Conservation (phyloP, 78 protist species). For the Polysphondylium violaceum region DNA sequence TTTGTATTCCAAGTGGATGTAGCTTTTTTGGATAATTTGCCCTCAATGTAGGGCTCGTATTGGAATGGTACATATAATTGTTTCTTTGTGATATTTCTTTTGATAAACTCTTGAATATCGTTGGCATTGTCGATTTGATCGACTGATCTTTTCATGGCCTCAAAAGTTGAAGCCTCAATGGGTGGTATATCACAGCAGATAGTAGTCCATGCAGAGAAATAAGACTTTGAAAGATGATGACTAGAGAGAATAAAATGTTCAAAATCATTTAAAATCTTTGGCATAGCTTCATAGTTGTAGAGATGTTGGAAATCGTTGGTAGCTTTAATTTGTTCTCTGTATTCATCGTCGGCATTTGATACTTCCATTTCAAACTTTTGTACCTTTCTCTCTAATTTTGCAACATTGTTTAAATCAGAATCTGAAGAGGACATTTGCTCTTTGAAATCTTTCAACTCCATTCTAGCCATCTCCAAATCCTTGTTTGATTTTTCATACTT, state of each 20-base stretch:
- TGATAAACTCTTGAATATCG: slow-evolving; percentile 71
- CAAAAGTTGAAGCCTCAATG: slow-evolving; percentile 11
- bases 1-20: slow-evolving; percentile 28
- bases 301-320: slow-evolving; percentile 71
- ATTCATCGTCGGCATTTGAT: slow-evolving; percentile 32
- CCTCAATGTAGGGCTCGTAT: slow-evolving; percentile 71
- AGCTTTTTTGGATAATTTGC: slow-evolving; percentile 21
- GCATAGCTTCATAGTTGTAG: slow-evolving; percentile 47
- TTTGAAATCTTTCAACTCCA: slow-evolving; percentile 33
- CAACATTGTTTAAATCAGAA: slow-evolving; percentile 6
- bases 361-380: slow-evolving; percentile 25
- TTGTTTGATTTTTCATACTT: slow-evolving; percentile 56
- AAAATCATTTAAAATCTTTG: slow-evolving; percentile 67
- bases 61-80: slow-evolving; percentile 33
- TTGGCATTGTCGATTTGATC: slow-evolving; percentile 38
- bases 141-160: slow-evolving; percentile 10
- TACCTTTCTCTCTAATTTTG: slow-evolving; percentile 17
- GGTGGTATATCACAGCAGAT: slow-evolving; percentile 38
- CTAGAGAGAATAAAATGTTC: slow-evolving; percentile 40
- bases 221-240: slow-evolving; percentile 40
- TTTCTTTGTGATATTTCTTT: slow-evolving; percentile 39
- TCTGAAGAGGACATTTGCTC: neutral
- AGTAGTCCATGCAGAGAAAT: slow-evolving; percentile 7
- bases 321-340: slow-evolving; percentile 70
- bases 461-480: slow-evolving; percentile 37